Conservation (phyloP, 1,284 basidiomycete genomes). For the Fomitopsis palustris region DNA sequence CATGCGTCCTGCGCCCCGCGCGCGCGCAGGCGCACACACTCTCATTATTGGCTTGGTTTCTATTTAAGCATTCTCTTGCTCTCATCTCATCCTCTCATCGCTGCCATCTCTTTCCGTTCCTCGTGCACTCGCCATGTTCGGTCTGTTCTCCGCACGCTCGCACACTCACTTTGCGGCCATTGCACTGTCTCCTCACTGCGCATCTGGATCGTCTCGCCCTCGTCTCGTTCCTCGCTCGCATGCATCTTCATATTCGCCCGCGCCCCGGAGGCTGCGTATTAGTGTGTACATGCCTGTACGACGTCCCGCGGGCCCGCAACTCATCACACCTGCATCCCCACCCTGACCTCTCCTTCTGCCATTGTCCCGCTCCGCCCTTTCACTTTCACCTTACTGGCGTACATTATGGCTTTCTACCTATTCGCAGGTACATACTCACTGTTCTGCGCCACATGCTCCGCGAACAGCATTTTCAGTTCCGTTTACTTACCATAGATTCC, state of each 20-base stretch:
- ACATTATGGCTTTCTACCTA: constrained; percentile 20
- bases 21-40: constrained; percentile 12
- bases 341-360: constrained; percentile 2
- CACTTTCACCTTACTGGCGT: constrained; percentile 8
- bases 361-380: constrained; percentile 1
- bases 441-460: not conserved
- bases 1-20: not conserved
- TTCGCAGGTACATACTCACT: constrained; percentile 6
- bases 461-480: constrained; percentile 12
- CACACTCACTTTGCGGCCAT: constrained; percentile 13
- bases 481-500: constrained; percentile 38
- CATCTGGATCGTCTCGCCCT: constrained; percentile 10
- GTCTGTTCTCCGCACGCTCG: constrained; percentile 6
- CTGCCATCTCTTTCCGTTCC: constrained; percentile 3
- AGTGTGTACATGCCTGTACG: constrained; percentile 4
- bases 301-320: not conserved
- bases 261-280: constrained; percentile 12
- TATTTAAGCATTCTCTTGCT: constrained; percentile 20
- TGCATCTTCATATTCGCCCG: constrained; percentile 7
- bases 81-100: constrained; percentile 7
- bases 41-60: constrained; percentile 22
- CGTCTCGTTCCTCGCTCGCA: constrained; percentile 1
- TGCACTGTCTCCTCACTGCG: constrained; percentile 11
- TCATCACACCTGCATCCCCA: constrained; percentile 3
- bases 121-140: constrained; percentile 5